Base-by-base conservation (phyloP, 2,329 filamentous ascomycete genomes). In the Alternaria brassicicola region DNA sequence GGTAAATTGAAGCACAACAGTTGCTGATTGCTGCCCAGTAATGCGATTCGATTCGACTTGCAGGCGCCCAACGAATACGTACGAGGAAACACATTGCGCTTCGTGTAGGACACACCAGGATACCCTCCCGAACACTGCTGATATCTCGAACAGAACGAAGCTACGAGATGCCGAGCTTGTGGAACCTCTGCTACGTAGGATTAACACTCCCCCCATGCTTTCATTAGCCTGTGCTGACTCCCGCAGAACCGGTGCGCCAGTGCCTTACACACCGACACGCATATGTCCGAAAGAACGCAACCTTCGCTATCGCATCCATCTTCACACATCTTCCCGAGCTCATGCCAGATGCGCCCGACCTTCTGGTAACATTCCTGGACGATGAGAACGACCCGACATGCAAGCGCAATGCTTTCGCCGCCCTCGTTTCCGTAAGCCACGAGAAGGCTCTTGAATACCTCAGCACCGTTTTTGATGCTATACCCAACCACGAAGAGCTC, bases 11-110 rank as follows among this genome's bases (percentile, higher is more conserved):
- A 33, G 10, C 3, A 17, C n/a, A 19, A 19, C 33, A 9, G n/a
- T 13, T 6, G 38, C 61, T 79, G 64, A 79, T 9, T 8, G 6
- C 28, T 33, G 17, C 52, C 52, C 71, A 97, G 94, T 80, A 99
- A 99, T 80, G 95, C 95, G 66, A 98, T 99, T 74, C 89, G 94
- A 74, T 97, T 98, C 79, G 95, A 99, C 76, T 84, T 99, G 61
- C 94, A 98, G 78, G 94, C 97, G 72, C 89, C 95, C 56, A 98
- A 99, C 83, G 95, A 99, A 84, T 99, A 97, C 80, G 93, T 99
- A 67, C 89, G 95, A 67, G 95, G 95, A 76, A 97, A 97, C 78
- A 99, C 95, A n/a, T 84, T 99, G 62, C 92, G 95, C 73, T 99
- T 98, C 81, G 87, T 99, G 59, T 76, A 75, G 7, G 71, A 23